These are phyloP conservation scores for Chalaropsis ovoidea DNA, from an alignment of 2,329 filamentous ascomycete genomes.

Conservation along the genomic window DNA sequence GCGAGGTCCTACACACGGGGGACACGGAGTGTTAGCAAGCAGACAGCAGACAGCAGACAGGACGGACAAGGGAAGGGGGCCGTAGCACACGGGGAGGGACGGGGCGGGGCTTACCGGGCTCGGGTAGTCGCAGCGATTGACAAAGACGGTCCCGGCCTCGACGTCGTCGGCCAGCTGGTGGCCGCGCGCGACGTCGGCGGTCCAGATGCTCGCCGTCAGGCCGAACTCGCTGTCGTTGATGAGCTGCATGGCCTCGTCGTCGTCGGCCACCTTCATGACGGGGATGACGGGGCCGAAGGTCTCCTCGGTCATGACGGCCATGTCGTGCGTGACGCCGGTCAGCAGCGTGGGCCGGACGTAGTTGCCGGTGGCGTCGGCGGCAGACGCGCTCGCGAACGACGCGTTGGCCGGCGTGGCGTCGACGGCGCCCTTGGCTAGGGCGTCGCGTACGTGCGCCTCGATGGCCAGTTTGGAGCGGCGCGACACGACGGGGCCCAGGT, in stretches of 20 bases:
- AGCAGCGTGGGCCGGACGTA: slow-evolving; percentile 81
- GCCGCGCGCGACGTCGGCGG: slow-evolving; percentile 67
- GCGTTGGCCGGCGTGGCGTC: slow-evolving; percentile 75
- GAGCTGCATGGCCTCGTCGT: slow-evolving; percentile 67
- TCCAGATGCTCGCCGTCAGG: slow-evolving; percentile 95
- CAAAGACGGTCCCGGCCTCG: slow-evolving; percentile 90
- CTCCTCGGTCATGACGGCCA: slow-evolving; percentile 86
- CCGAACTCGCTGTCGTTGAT: slow-evolving; percentile 97
- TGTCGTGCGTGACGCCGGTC: slow-evolving; percentile 66
- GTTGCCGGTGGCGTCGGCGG: slow-evolving; percentile 54
- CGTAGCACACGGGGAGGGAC: neutral
- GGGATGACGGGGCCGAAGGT: slow-evolving; percentile 91
- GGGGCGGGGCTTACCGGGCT: slow-evolving; percentile 58
- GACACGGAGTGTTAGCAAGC: slow-evolving; percentile 25
- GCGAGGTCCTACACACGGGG: slow-evolving; percentile 58
- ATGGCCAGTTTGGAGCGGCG: slow-evolving; percentile 67
- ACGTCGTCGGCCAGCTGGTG: slow-evolving; percentile 68
- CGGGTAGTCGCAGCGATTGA: slow-evolving; percentile 88
- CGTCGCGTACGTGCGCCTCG: slow-evolving; percentile 69
- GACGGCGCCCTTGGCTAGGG: slow-evolving; percentile 70
- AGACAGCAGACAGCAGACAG: slow-evolving; percentile 23
- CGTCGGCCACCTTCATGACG: slow-evolving; percentile 72
- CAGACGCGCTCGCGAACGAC: slow-evolving; percentile 53
- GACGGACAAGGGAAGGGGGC: slow-evolving; percentile 10
- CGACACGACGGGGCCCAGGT: slow-evolving; percentile 82